A percentile compares a stretch with the other conserved stretches of the same genome.
Evolutionary conservation across 106 monocot genomes (phyloP).

Genomic region (Allium sativum): DNA sequence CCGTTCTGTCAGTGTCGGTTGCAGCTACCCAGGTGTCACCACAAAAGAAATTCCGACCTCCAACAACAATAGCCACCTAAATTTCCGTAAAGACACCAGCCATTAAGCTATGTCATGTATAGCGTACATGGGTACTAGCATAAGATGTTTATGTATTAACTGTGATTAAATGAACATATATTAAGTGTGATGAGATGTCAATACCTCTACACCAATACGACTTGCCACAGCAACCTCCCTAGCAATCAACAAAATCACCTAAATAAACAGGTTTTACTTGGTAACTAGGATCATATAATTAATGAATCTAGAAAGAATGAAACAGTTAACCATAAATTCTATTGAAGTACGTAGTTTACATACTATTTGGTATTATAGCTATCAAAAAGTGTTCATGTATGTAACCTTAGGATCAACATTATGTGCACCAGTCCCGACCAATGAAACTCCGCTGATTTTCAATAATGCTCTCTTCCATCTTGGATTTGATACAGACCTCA

Average conservation of each 20-base stretch:
- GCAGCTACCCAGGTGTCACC: conserved; percentile 74
- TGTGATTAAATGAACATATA: not conserved
- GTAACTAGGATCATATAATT: too few species aligned
- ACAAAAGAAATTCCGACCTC: conserved; percentile 94
- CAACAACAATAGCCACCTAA: conserved; percentile 92
- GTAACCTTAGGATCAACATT: conserved; percentile 85
- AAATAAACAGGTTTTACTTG: not conserved
- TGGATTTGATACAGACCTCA: conserved; percentile 49
- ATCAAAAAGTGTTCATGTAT: too few species aligned
- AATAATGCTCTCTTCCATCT: conserved; percentile 90
- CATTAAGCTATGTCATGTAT: not conserved
- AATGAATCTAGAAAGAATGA: too few species aligned
- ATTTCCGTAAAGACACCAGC: conserved; percentile 2
- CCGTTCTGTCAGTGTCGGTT: conserved; percentile 62
- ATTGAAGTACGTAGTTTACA: conserved; percentile 1
- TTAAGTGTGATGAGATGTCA: not conserved
- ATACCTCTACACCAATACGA: conserved; percentile 78
- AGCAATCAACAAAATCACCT: conserved; percentile 82
- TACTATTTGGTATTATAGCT: conserved; percentile 1
- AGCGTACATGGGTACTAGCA: not conserved
- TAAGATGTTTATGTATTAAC: not conserved
- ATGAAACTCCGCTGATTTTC: conserved; percentile 70
- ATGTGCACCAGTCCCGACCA: conserved; percentile 53
- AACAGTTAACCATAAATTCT: not conserved
- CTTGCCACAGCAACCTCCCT: conserved; percentile 74